A percentile compares a stretch with the other conserved stretches of the same genome.
Conservation (phyloP, 495 filamentous ascomycete genomes). For the Neurospora sp. region DNA sequence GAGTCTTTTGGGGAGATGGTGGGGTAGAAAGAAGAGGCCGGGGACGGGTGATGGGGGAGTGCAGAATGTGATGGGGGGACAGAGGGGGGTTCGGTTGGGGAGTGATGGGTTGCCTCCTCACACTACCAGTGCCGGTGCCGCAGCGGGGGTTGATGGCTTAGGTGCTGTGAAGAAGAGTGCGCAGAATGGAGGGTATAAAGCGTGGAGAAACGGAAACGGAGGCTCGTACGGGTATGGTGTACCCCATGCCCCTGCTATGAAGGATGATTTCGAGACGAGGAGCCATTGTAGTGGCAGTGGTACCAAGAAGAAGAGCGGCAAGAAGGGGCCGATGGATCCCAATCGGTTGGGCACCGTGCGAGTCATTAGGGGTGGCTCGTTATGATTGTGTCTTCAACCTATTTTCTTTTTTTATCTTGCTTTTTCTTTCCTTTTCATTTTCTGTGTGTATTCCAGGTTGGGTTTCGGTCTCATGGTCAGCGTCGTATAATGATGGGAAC, state of each 20-base stretch:
- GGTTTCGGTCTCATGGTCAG: neutral
- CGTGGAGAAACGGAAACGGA: neutral
- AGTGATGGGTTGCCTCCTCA: neutral
- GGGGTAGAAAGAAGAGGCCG: neutral
- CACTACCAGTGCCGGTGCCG: no score
- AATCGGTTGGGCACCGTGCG: conserved; percentile 8
- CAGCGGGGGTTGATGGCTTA: no score
- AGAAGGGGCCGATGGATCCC: neutral
- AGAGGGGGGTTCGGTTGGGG: neutral
- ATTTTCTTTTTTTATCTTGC: neutral
- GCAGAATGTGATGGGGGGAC: neutral
- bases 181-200: neutral
- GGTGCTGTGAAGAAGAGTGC: neutral
- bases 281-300: neutral
- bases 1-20: neutral
- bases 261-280: conserved; percentile 1
- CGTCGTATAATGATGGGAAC: neutral
- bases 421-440: neutral
- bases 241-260: neutral
- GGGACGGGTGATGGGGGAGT: neutral
- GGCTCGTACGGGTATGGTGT: neutral
- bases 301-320: neutral
- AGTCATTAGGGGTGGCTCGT: conserved; percentile 10
- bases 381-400: neutral
- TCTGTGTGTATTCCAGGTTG: neutral